Conservation (phyloP, 177 flowering plant genomes). For the Vitis hybrid region DNA sequence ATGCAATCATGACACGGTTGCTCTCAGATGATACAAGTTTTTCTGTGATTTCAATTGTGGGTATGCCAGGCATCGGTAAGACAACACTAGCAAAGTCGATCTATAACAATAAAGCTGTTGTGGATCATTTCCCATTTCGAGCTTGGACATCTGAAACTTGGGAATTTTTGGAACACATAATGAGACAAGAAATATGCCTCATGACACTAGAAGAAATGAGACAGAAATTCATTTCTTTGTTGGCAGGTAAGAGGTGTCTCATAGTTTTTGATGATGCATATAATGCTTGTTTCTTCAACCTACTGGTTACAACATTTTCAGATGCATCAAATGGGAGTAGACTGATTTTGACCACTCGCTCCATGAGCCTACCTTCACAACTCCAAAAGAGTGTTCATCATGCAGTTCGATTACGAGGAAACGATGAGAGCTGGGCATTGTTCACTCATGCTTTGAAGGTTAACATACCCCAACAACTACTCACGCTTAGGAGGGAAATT, state of each 20-base stretch:
- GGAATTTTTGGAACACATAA: no score
- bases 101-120: neutral
- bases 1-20: no score
- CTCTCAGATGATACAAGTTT: no score
- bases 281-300: no score
- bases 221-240: neutral
- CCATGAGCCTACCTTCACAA: neutral
- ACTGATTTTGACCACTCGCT: neutral
- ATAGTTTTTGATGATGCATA: neutral
- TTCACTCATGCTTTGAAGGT: neutral
- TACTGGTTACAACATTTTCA: neutral
- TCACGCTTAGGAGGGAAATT: neutral
- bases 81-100: slow-evolving; percentile 3
- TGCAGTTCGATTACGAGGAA: neutral
- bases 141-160: neutral
- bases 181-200: no score
- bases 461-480: neutral
- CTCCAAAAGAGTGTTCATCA: neutral
- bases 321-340: neutral
- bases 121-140: neutral
- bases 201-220: neutral
- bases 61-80: slow-evolving; percentile 5
- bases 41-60: neutral
- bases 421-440: slow-evolving; percentile 11
- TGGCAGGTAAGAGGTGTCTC: neutral